A percentile compares a stretch with the other conserved stretches of the same genome.
Evolutionary conservation across 106 monocot genomes (phyloP).

Genomic region (Apostasia ramifera): DNA sequence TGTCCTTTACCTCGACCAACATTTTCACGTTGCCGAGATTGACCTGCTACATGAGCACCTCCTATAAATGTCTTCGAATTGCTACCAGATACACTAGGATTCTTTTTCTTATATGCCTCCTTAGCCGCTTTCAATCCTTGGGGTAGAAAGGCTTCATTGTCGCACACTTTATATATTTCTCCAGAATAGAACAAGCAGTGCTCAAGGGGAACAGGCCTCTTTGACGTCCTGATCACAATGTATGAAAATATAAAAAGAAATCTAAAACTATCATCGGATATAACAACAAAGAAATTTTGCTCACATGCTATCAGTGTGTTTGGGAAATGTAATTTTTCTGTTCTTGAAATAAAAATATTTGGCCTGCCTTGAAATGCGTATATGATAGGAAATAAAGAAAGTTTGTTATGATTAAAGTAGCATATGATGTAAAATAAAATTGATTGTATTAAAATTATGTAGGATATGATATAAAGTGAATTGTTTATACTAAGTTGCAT

Average conservation of each 20-base stretch:
- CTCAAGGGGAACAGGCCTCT: conserved; percentile 89
- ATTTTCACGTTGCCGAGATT: conserved; percentile 37
- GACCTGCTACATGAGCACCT: conserved; percentile 27
- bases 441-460: no score
- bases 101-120: conserved; percentile 71
- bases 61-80: conserved; percentile 20
- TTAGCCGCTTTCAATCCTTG: conserved; percentile 71
- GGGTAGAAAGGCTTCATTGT: conserved; percentile 62
- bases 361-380: no score
- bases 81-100: conserved; percentile 19
- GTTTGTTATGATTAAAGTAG: no score
- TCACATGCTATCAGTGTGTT: no score
- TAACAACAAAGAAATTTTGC: neutral
- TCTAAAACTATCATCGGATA: neutral
- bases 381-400: no score
- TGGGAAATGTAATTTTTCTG: no score
- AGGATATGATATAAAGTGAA: no score
- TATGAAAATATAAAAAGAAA: conserved; percentile 3
- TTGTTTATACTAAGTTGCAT: no score
- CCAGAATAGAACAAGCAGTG: conserved; percentile 94
- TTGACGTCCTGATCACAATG: conserved; percentile 50
- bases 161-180: conserved; percentile 78
- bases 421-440: no score
- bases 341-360: no score
- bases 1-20: conserved; percentile 45